Evolutionary conservation across 1,284 basidiomycete genomes (phyloP), one percentile per base, ranked within the genome.

Genomic region (Ustilago trichophora): DNA sequence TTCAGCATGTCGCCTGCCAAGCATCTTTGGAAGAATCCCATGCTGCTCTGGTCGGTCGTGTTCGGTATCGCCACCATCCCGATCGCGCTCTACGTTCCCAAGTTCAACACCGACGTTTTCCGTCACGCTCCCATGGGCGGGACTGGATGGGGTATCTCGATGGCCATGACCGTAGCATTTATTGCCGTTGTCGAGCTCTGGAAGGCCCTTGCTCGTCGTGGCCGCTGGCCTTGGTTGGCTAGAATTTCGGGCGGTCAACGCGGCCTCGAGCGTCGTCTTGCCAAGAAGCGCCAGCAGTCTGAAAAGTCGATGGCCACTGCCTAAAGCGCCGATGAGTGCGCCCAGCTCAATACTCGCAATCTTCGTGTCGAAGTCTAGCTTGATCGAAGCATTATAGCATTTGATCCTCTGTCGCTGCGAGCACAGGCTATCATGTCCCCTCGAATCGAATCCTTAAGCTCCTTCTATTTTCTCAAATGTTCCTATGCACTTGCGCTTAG

Each of bases 61-160:
- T 52, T 74, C 21, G 76, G 76, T 18, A 46, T 65, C 15, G 63
- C 54, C 8, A 68, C 65, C 25, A 68, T 78, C 38, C 76, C 76
- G 5, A 66, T 77, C 40, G 72, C 73, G 33, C 59, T 78, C 6
- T 78, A 78, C 62, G 59, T 75, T 32, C 76, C 75, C 45, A 55
- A 53, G 29, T 76, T 76, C 75, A 76, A 76, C 62, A 62, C 59
- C 15, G 66, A 66, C 25, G 75, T 78, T 37, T 75, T 78, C 63
- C 47, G 69, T 5, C 74, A 76, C 16, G 67, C 59, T 12, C 47
- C 67, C n/a, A 57, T 78, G 53, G 46, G 42, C 22, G 75, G 75
- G 11, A 41, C 42, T 26, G 76, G 73, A 0, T 78, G 76, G 76
- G 75, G 69, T 31, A 55, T 74, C 34, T 63, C 73, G 36, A 52